Percentiles rank a stretch among this genome's conserved stretches.
Evolutionary conservation across 1,284 basidiomycete genomes (phyloP).

Genomic region (Xanthoconium separans): DNA sequence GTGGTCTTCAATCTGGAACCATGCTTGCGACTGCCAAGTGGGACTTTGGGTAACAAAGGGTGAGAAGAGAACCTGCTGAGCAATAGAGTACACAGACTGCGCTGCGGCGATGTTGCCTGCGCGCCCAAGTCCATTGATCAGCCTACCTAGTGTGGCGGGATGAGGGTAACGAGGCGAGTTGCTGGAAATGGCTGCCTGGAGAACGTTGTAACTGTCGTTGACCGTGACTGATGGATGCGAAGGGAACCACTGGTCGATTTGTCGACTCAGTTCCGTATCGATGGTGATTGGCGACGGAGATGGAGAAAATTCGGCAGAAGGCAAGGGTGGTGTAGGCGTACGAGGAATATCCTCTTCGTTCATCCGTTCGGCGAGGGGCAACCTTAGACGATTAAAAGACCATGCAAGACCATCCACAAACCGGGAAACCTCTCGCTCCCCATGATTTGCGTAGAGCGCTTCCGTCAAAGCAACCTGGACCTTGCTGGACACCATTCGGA

Average conservation of each 20-base stretch:
- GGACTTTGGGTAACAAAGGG: slow-evolving; percentile 42
- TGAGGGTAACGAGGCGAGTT: slow-evolving; percentile 47
- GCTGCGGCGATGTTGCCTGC: slow-evolving; percentile 60
- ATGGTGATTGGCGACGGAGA: slow-evolving; percentile 21
- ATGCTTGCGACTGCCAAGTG: slow-evolving; percentile 54
- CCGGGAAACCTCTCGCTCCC: slow-evolving; percentile 22
- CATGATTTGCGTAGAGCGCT: slow-evolving; percentile 20
- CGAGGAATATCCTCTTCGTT: slow-evolving; percentile 10
- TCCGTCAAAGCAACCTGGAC: slow-evolving; percentile 24
- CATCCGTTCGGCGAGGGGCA: slow-evolving; percentile 21
- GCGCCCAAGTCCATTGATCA: slow-evolving; percentile 73
- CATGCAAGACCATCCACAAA: slow-evolving; percentile 23
- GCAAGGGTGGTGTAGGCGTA: slow-evolving; percentile 7
- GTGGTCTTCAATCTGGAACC: slow-evolving; percentile 81
- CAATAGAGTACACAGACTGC: slow-evolving; percentile 65
- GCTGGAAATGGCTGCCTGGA: slow-evolving; percentile 36
- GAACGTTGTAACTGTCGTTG: slow-evolving; percentile 37
- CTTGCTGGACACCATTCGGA: slow-evolving; percentile 23
- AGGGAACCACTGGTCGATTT: slow-evolving; percentile 43
- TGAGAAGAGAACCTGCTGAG: slow-evolving; percentile 58
- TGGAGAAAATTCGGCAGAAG: slow-evolving; percentile 14
- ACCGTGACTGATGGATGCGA: slow-evolving; percentile 30
- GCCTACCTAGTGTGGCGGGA: slow-evolving; percentile 53
- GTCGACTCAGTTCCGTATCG: slow-evolving; percentile 33
- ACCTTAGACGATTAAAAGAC: slow-evolving; percentile 24